These are phyloP conservation scores for Lasiosphaeriaceae sp. DNA, from an alignment of 495 filamentous ascomycete species.

Conservation along the genomic window DNA sequence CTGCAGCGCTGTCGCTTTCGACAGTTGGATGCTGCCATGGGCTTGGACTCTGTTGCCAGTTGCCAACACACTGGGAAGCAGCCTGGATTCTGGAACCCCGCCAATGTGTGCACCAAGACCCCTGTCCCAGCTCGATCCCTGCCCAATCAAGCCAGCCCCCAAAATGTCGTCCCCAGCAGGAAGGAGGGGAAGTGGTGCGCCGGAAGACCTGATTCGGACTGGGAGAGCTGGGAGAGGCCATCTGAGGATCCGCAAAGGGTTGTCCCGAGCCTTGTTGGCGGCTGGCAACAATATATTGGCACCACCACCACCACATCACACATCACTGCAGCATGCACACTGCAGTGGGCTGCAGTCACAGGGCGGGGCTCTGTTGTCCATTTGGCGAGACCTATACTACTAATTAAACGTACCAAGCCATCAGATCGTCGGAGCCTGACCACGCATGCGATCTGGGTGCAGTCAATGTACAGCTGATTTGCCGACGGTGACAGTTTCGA, in stretches of 20 bases:
- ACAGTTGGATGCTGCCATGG: no score
- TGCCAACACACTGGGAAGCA: no score
- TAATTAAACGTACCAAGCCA: no score
- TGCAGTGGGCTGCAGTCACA: constrained; percentile 20
- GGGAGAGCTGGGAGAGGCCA: constrained; percentile 11
- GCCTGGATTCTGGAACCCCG: not conserved
- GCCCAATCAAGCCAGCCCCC: constrained; percentile 26
- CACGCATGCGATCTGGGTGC: no score
- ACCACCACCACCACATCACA: no score
- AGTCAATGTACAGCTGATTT: not conserved
- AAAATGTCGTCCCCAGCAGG: not conserved
- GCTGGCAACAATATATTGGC: constrained; percentile 3
- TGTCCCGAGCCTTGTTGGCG: constrained; percentile 18
- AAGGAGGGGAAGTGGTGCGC: constrained; percentile 7
- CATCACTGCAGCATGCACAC: constrained; percentile 11
- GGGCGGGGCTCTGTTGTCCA: constrained; percentile 4
- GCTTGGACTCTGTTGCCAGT: no score
- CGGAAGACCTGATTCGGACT: constrained; percentile 25
- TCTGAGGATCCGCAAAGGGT: constrained; percentile 18
- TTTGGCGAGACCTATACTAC: no score
- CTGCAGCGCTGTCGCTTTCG: no score
- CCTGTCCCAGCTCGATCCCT: not conserved
- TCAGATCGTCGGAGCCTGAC: no score
- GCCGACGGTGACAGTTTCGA: no score
- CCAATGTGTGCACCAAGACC: not conserved